A percentile compares a stretch with the other conserved stretches of the same genome.
These are phyloP conservation scores for Candida ortonii DNA, from an alignment of 805 yeast species.

Conservation along the genomic window DNA sequence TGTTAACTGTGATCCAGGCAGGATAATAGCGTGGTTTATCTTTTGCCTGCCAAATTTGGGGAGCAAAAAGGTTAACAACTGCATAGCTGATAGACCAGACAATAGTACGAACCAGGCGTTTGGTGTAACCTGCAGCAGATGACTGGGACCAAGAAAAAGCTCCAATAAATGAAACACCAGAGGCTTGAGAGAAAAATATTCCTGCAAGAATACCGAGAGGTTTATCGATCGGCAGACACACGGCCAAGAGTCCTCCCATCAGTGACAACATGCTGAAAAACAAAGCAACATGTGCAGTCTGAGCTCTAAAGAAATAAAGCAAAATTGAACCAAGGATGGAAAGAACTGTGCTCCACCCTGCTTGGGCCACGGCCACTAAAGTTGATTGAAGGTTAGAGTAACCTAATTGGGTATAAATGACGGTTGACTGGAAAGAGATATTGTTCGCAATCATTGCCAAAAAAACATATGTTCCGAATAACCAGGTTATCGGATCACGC, in stretches of 20 bases:
- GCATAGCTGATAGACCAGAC: slow-evolving; percentile 44
- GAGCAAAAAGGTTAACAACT: slow-evolving; percentile 49
- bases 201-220: slow-evolving; percentile 4
- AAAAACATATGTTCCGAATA: slow-evolving; percentile 39
- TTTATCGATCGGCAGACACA: slow-evolving; percentile 1
- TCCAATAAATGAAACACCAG: slow-evolving; percentile 26
- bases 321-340: slow-evolving; percentile 2
- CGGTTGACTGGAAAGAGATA: slow-evolving; percentile 49
- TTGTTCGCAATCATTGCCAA: slow-evolving; percentile 50
- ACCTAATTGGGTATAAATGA: slow-evolving; percentile 43
- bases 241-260: slow-evolving; percentile 1
- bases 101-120: slow-evolving; percentile 46
- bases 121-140: slow-evolving; percentile 46
- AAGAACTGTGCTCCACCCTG: slow-evolving; percentile 35
- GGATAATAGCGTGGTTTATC: slow-evolving; percentile 46
- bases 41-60: slow-evolving; percentile 49
- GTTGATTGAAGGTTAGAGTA: slow-evolving; percentile 43
- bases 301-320: slow-evolving; percentile 1
- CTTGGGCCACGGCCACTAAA: slow-evolving; percentile 50
- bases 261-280: slow-evolving; percentile 1
- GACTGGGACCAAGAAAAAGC: slow-evolving; percentile 24
- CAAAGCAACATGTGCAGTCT: slow-evolving; percentile 3
- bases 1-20: slow-evolving; percentile 55
- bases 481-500: slow-evolving; percentile 46
- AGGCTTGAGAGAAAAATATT: slow-evolving; percentile 20